Base-by-base conservation (phyloP, 345 rosid species). In the Moringa oleifera region DNA sequence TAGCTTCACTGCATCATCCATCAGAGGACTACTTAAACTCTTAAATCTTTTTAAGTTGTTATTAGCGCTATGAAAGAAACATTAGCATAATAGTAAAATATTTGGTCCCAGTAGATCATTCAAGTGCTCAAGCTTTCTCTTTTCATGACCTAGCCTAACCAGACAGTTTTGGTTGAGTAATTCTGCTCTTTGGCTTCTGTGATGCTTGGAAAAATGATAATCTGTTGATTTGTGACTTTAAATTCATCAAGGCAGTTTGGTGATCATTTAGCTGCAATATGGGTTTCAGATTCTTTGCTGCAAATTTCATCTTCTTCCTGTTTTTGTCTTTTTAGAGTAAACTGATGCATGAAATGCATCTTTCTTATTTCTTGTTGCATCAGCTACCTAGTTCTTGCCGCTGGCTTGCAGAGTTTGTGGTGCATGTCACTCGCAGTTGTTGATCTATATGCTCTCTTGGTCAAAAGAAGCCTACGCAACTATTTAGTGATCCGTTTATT, bases 331-430 rank as follows among this genome's bases (percentile, higher is more conserved):
- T 28, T 28, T 28, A 28, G n/a, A 28, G 8, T 28, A 28, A 28
- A 41, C 6, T 41, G 13, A n/a, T 4, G 47, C 12, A 62, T 41
- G 37, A 9, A 6, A 55, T 37, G 28, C 61, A 33, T 33, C 37
- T 57, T 62, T 52, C 55, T 3, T 75, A 50, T 36, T 51, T 47
- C 68, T 62, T 63, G 12, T 55, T 68, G 58, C 64, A 59, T 80
- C 84, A 88, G 94, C 65, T 83, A 82, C 76, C 80, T 88, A 10
- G 90, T 88, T 53, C 71, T 84, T 33, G 91, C 97, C 57, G 79
- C 79, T 65, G 64, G 88, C 63, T 57, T 88, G 68, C 97, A 91
- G 78, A 72, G 82, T 64, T 47, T 86, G 64, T 91, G 96, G 97
- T 88, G 94, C 75, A 64, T 88, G 53, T 81, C 78, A 33, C 76